phyloP scores from a whole-genome alignment of 2,329 filamentous ascomycete genomes.

The Ophiostoma novo-ulmi region DNA sequence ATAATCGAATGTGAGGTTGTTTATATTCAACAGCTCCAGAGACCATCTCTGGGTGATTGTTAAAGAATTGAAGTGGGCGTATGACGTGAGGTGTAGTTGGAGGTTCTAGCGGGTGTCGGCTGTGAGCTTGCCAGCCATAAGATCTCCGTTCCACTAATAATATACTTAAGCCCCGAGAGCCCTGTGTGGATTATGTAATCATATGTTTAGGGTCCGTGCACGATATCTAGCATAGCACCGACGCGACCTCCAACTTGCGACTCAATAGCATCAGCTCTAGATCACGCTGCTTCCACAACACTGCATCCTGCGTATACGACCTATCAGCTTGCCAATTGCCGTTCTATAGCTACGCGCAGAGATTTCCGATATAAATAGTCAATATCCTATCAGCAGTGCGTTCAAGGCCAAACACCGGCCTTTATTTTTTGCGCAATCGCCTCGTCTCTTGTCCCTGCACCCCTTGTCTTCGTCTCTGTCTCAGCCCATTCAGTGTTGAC shows the following conservation, averaged over 20 bases:
- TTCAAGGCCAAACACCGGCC: not conserved
- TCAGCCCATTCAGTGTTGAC: not conserved
- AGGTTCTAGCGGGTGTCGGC: not conserved
- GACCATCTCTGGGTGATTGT: not conserved
- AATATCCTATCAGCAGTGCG: not conserved
- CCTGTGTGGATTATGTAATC: not conserved
- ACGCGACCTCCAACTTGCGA: slow-evolving; percentile 8
- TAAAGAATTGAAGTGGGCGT: not conserved
- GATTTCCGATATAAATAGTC: not conserved
- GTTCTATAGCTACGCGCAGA: not conserved
- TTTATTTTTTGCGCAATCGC: not conserved
- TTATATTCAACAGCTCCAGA: not conserved
- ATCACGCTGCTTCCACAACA: not conserved
- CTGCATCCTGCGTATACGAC: not conserved
- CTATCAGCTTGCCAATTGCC: not conserved
- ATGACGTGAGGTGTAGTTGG: not conserved
- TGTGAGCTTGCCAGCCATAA: not conserved
- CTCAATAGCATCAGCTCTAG: not conserved
- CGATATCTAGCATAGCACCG: not conserved
- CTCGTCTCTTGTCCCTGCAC: not conserved
- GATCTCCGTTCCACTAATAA: not conserved
- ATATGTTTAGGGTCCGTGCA: not conserved
- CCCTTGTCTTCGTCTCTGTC: not conserved
- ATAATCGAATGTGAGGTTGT: not conserved
- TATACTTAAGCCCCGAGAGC: not conserved